Evolutionary conservation across 768 basidiomycete genomes (phyloP).

Genomic region (Sistotremastrum niveocremeum): DNA sequence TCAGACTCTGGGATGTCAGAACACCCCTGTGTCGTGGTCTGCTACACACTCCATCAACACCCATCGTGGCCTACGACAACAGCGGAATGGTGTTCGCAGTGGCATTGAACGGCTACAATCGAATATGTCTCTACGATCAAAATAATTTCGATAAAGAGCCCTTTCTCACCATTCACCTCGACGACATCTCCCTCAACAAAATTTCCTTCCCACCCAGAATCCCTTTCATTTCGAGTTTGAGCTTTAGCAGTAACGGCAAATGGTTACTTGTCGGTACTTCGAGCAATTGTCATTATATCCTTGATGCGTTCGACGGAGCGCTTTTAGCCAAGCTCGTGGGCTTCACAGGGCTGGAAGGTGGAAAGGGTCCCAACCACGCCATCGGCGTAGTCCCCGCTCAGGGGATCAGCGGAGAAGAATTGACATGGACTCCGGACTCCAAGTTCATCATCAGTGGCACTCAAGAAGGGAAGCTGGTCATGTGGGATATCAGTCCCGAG

Average conservation of each 20-base stretch:
- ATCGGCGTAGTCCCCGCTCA: conserved; percentile 46
- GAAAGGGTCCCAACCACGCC: conserved; percentile 26
- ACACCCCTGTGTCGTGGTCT: conserved; percentile 65
- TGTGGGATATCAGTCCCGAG: conserved; percentile 59
- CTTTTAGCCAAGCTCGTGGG: conserved; percentile 80
- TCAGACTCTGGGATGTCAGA: conserved; percentile 91
- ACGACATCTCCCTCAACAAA: conserved; percentile 62
- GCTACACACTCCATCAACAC: conserved; percentile 57
- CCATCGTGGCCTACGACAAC: conserved; percentile 75
- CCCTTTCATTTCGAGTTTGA: conserved; percentile 82
- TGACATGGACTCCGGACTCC: conserved; percentile 89
- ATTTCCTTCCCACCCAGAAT: conserved; percentile 78
- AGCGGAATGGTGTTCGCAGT: conserved; percentile 80
- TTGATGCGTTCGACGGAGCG: conserved; percentile 82
- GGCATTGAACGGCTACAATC: conserved; percentile 67
- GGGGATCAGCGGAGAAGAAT: conserved; percentile 87
- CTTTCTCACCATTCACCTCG: conserved; percentile 70
- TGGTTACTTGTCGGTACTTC: conserved; percentile 88
- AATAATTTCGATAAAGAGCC: conserved; percentile 85
- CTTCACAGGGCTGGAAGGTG: conserved; percentile 68
- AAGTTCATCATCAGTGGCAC: conserved; percentile 80
- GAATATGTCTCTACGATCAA: conserved; percentile 76
- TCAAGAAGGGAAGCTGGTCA: conserved; percentile 66
- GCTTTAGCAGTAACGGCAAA: conserved; percentile 84
- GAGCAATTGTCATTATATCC: conserved; percentile 80